phyloP scores from a whole-genome alignment of 768 basidiomycete genomes.

The Russula vinacea region DNA sequence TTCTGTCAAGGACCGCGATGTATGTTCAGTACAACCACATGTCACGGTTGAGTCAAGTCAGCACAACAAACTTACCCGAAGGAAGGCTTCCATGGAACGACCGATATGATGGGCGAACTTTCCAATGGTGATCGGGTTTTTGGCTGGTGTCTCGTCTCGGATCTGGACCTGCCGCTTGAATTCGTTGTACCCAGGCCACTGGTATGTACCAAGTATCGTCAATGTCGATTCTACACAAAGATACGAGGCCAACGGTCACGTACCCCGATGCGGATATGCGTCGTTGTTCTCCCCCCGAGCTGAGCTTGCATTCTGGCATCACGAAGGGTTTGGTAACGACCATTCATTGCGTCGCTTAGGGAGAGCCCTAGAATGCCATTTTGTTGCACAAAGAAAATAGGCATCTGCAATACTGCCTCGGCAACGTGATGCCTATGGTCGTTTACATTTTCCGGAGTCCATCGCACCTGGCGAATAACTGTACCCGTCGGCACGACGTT shows the following conservation, averaged over 20 bases:
- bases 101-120: slow-evolving; percentile 24
- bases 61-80: slow-evolving; percentile 9
- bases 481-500: not conserved
- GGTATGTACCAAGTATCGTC: not conserved
- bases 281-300: slow-evolving; percentile 19
- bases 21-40: not conserved
- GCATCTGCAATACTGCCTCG: slow-evolving; percentile 18
- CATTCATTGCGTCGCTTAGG: slow-evolving; percentile 7
- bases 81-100: slow-evolving; percentile 19
- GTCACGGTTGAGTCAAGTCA: too few relatives aligned
- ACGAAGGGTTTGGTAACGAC: slow-evolving; percentile 15
- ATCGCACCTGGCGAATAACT: slow-evolving; percentile 18
- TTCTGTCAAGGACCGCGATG: not conserved
- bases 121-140: slow-evolving; percentile 17
- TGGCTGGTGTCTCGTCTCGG: slow-evolving; percentile 14
- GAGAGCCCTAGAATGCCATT: slow-evolving; percentile 18
- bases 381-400: slow-evolving; percentile 20
- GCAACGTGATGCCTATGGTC: slow-evolving; percentile 17
- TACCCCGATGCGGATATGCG: slow-evolving; percentile 18
- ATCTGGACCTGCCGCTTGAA: slow-evolving; percentile 25
- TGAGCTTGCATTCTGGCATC: not conserved
- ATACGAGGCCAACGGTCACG: not conserved
- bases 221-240: not conserved
- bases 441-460: slow-evolving; percentile 11
- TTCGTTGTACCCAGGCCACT: slow-evolving; percentile 21